Percentiles rank a stretch among this genome's conserved stretches.
Conservation (phyloP, 73 alveolate species). For the Tetrahymena malaccensis region DNA sequence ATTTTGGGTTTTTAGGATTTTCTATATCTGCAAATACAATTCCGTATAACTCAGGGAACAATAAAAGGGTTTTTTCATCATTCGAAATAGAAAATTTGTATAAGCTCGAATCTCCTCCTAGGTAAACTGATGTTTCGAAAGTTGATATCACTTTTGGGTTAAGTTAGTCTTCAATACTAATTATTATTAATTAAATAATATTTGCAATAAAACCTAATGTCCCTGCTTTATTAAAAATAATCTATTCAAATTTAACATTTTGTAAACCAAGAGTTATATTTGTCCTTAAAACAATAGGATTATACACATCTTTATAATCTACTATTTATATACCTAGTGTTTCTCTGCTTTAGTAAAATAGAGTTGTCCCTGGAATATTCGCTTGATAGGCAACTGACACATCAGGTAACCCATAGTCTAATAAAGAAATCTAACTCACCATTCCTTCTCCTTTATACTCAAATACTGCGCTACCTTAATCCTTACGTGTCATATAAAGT, state of each 20-base stretch:
- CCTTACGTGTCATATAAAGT: background rate
- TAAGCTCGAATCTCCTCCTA: background rate
- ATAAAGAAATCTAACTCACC: background rate
- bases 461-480: background rate
- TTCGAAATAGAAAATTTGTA: background rate
- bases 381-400: background rate
- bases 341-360: background rate
- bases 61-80: background rate
- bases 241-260: background rate
- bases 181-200: too few species aligned
- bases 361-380: background rate
- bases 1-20: background rate
- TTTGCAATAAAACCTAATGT: background rate
- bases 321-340: background rate
- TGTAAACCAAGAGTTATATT: background rate
- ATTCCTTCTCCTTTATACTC: background rate
- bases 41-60: background rate
- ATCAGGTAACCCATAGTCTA: background rate
- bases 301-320: background rate
- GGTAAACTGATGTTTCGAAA: background rate
- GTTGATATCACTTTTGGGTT: background rate
- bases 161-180: background rate
- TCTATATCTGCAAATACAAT: background rate
- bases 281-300: background rate
- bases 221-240: background rate